These are phyloP conservation scores for Fusarium sp. DNA, from an alignment of 2,329 filamentous ascomycete species.

Conservation along the genomic window DNA sequence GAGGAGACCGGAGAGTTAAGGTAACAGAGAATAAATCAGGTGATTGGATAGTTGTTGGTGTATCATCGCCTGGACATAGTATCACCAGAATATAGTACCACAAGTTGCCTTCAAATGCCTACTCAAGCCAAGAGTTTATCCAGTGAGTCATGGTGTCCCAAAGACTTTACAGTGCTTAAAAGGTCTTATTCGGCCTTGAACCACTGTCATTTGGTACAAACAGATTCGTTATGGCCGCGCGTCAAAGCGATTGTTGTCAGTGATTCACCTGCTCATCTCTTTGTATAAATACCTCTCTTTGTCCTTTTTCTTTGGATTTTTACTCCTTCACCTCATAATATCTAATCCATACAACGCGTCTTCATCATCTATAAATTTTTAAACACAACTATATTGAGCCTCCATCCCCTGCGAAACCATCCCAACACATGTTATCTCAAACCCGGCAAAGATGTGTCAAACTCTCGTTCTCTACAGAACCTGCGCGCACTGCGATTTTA, in stretches of 20 bases:
- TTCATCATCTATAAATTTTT: not conserved
- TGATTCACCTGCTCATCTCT: not conserved
- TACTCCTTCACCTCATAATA: not conserved
- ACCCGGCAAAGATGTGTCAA: conserved; percentile 19
- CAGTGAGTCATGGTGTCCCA: not conserved
- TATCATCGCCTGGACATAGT: not conserved
- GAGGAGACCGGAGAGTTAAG: not conserved
- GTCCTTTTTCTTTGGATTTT: not conserved
- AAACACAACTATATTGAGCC: not conserved
- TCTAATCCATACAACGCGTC: not conserved
- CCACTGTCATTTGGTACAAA: not conserved
- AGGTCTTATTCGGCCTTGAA: not conserved
- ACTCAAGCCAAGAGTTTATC: not conserved
- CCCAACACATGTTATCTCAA: not conserved
- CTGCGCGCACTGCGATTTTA: conserved; percentile 32
- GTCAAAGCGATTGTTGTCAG: not conserved
- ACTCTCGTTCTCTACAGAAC: conserved; percentile 32
- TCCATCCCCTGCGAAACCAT: not conserved
- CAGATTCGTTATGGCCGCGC: not conserved
- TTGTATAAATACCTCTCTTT: conserved; percentile 8
- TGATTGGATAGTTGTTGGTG: not conserved
- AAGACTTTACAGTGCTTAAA: not conserved
- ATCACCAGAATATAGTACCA: conserved; percentile 11
- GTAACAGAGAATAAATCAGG: not conserved
- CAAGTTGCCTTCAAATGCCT: conserved; percentile 6